These are phyloP conservation scores for Terfezia claveryi DNA, from an alignment of 495 filamentous ascomycete species.

Conservation along the genomic window DNA sequence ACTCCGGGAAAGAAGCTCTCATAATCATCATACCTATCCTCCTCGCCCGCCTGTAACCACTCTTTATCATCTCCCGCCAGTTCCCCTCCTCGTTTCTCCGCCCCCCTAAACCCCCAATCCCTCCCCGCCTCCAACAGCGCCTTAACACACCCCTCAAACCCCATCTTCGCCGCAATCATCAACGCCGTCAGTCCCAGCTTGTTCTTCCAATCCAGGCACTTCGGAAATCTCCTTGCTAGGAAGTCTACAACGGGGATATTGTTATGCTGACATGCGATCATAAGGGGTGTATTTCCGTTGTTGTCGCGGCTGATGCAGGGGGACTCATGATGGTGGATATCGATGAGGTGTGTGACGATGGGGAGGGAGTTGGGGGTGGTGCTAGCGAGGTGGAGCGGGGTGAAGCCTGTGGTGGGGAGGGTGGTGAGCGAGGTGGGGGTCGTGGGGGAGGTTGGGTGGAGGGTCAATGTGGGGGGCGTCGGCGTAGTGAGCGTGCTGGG, in stretches of 20 bases:
- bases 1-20: constrained; percentile 12
- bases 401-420: constrained; percentile 33
- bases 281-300: constrained; percentile 45
- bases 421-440: constrained; percentile 2
- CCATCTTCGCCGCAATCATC: constrained; percentile 17
- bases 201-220: constrained; percentile 31
- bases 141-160: constrained; percentile 1
- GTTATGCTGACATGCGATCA: constrained; percentile 35
- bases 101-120: neutral
- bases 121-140: neutral
- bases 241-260: constrained; percentile 39
- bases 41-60: neutral
- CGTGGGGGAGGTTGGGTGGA: constrained; percentile 50
- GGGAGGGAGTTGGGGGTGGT: constrained; percentile 36
- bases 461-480: constrained; percentile 30
- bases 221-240: constrained; percentile 22
- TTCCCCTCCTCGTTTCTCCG: neutral
- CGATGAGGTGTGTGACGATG: constrained; percentile 34
- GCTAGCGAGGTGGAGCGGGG: constrained; percentile 54
- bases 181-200: constrained; percentile 26
- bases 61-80: neutral
- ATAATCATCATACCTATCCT: neutral
- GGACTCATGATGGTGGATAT: constrained; percentile 32
- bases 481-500: constrained; percentile 46
- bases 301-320: constrained; percentile 43